These are phyloP conservation scores for Aspergillaceae sp. DNA, from an alignment of 2,329 filamentous ascomycete genomes.

Conservation along the genomic window DNA sequence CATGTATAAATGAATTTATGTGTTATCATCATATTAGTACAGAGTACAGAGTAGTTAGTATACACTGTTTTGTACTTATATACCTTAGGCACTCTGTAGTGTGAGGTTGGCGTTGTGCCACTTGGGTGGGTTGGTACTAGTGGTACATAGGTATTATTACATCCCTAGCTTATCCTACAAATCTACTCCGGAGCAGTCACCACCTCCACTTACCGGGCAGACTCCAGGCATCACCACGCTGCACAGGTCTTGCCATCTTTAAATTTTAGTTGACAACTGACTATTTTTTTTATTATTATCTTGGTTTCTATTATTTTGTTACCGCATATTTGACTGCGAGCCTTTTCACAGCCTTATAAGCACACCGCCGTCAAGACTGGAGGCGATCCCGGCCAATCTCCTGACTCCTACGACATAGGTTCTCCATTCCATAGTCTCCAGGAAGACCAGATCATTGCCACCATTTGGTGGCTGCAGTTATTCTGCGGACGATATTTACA, in stretches of 20 bases:
- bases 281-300: not conserved
- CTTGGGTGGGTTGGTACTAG: not conserved
- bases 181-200: conserved; percentile 3
- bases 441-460: conserved; percentile 3
- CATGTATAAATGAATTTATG: not conserved
- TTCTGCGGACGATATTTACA: conserved; percentile 3
- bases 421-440: not conserved
- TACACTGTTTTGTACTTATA: too few species aligned
- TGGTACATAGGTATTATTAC: conserved; percentile 2
- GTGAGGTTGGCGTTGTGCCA: not conserved
- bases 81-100: too few species aligned
- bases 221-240: not conserved
- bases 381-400: not conserved
- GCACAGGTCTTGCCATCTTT: not conserved
- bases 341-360: not conserved
- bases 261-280: not conserved
- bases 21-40: not conserved
- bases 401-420: conserved; percentile 2
- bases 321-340: too few species aligned
- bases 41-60: not conserved
- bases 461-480: conserved; percentile 9
- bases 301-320: not conserved
- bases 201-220: conserved; percentile 5
- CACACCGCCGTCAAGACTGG: conserved; percentile 2
- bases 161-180: conserved; percentile 8